These are phyloP conservation scores for Agrostemma githago DNA, from an alignment of 148 eudicot genomes.

Conservation along the genomic window DNA sequence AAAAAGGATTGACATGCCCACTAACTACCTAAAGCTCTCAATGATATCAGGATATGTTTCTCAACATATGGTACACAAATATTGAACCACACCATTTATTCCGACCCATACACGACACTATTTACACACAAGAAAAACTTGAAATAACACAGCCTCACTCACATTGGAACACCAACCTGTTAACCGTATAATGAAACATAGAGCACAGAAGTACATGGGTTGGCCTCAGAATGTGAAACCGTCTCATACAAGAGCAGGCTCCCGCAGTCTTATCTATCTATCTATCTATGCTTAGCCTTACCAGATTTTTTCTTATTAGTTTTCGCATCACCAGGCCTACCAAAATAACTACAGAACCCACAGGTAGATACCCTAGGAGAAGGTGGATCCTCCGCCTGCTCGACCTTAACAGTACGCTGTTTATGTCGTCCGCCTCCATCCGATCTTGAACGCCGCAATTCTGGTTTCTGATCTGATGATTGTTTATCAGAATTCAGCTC, in stretches of 20 bases:
- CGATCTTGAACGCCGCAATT: constrained; percentile 25
- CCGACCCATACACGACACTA: not conserved
- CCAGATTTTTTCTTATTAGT: constrained; percentile 21
- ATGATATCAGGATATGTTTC: constrained; percentile 8
- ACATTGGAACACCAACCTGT: not conserved
- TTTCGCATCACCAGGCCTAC: constrained; percentile 29
- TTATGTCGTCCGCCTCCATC: constrained; percentile 29
- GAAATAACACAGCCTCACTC: not conserved
- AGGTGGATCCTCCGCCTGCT: constrained; percentile 61
- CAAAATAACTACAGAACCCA: constrained; percentile 53
- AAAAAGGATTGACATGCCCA: constrained; percentile 6
- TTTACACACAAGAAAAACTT: not conserved
- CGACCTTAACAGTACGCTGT: constrained; percentile 37
- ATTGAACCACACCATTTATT: not conserved
- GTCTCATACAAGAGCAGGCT: not conserved
- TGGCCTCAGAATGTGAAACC: not conserved
- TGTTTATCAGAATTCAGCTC: constrained; percentile 32
- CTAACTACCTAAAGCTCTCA: constrained; percentile 2
- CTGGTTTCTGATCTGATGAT: constrained; percentile 15
- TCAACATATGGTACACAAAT: not conserved
- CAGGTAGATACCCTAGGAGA: constrained; percentile 68
- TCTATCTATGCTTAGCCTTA: constrained; percentile 19
- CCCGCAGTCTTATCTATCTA: not conserved
- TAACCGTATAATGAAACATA: not conserved
- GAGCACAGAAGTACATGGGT: not conserved